Base-by-base conservation (phyloP, 1,284 basidiomycete genomes). In the Ceratobasidium sp. region DNA sequence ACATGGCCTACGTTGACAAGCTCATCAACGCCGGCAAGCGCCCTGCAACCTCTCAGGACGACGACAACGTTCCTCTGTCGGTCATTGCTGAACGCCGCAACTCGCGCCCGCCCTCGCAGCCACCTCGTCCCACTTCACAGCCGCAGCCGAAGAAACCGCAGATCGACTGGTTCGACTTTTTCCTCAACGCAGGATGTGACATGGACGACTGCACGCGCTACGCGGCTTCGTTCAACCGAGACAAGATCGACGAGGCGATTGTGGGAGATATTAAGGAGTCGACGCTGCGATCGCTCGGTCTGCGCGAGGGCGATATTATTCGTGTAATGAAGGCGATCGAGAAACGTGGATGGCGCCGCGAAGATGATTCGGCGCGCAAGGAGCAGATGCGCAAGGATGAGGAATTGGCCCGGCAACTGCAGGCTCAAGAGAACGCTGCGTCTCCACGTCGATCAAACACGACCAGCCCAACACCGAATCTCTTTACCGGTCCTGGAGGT, bases 91-190 rank as follows among this genome's bases (percentile, higher is more conserved):
- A 79, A 73, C n/a, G 58, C 20, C 81, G 80, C 86, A 87, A 6
- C 83, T 92, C 77, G 95, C 95, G 0, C 88, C 97, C 49, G 92
- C 89, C 82, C n/a, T 80, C 82, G 66, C 73, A 80, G 42, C 79
- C 80, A 61, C 75, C 78, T 13, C 81, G 82, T 56, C 83, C 79
- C 71, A 78, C 28, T 61, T 80, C 70, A 67, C 82, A 81, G 81
- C 84, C 28, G 81, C 86, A 58, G 80, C 85, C 56, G 80, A 70
- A 82, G 69, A 88, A 87, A 40, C 89, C 92, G 13, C 88, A 89
- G 51, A 89, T 93, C 67, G 98, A 99, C 85, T 99, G 98, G 98
- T 99, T 99, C 85, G 97, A 97, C 77, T 99, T 99, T 89, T 99
- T 99, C 92, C 90, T 99, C 79, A 92, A 90, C 56, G 97, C 98